Evolutionary conservation across 2,329 filamentous ascomycete genomes (phyloP).

Genomic region (Colletotrichum higginsianum): DNA sequence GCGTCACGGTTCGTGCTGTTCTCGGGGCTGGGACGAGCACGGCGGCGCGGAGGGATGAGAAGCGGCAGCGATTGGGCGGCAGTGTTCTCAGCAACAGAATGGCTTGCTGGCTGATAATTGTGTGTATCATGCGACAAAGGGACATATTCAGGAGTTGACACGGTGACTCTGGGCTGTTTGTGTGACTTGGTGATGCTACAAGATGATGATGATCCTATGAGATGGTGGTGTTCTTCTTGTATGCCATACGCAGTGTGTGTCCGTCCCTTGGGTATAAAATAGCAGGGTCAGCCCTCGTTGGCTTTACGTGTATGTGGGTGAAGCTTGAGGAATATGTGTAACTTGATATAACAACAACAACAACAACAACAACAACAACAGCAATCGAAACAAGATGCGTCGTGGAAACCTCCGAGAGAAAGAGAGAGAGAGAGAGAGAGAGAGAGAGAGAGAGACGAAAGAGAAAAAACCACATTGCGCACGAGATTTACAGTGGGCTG

Average conservation of each 20-base stretch:
- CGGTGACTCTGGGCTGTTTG: too few relatives aligned
- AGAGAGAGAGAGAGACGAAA: too few relatives aligned
- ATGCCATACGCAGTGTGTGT: too few relatives aligned
- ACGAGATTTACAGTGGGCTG: neutral
- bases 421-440: too few relatives aligned
- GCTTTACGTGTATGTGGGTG: too few relatives aligned
- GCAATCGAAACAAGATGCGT: neutral
- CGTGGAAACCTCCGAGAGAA: neutral
- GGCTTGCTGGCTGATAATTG: neutral
- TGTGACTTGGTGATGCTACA: neutral
- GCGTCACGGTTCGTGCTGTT: neutral
- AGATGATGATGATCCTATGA: too few relatives aligned
- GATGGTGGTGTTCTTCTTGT: too few relatives aligned
- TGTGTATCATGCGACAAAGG: slow-evolving; percentile 5
- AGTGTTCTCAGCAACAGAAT: neutral
- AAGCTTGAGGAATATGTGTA: neutral
- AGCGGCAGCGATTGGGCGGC: neutral
- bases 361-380: slow-evolving; percentile 10
- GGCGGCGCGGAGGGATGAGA: neutral
- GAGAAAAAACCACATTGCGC: too few relatives aligned
- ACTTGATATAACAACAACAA: neutral
- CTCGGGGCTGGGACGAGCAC: neutral
- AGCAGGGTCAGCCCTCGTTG: too few relatives aligned
- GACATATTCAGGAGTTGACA: neutral
- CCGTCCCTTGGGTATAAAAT: too few relatives aligned